phyloP scores from a whole-genome alignment of 441 rosid genomes.

The Pelargonium citronellum region DNA sequence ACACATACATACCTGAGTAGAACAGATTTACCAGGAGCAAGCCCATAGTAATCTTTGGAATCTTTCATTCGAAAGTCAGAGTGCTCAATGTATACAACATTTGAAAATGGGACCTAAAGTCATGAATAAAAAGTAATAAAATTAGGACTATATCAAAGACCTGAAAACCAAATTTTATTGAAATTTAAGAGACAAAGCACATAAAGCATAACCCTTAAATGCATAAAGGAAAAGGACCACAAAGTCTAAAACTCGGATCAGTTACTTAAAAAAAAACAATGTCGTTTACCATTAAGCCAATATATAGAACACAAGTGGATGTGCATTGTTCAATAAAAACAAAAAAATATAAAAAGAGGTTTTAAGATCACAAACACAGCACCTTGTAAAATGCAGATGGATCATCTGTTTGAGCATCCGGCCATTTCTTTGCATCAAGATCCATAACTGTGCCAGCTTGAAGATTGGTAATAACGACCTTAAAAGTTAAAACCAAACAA shows the following conservation, averaged over 20 bases:
- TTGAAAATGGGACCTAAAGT: constrained; percentile 72
- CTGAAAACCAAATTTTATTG: neutral
- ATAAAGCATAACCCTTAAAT: neutral
- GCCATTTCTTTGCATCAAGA: constrained; percentile 92
- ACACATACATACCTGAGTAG: constrained; percentile 52
- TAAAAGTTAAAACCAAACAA: constrained; percentile 13
- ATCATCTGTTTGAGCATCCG: constrained; percentile 71
- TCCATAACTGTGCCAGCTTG: constrained; percentile 49
- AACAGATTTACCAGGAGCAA: constrained; percentile 87
- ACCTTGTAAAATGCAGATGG: constrained; percentile 80
- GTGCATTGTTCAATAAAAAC: neutral
- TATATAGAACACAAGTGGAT: neutral
- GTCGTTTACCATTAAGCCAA: no score
- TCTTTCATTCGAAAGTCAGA: constrained; percentile 90
- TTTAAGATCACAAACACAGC: neutral
- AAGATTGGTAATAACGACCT: constrained; percentile 78
- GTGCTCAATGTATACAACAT: constrained; percentile 66
- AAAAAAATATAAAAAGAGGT: neutral
- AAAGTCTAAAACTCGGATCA: no score
- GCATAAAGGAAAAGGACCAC: neutral
- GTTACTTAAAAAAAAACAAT: no score
- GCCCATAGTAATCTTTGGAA: constrained; percentile 90
- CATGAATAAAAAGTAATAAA: constrained; percentile 5
- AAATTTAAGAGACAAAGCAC: neutral
- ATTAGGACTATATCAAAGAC: constrained; percentile 2